Conservation (phyloP, 2,329 filamentous ascomycete genomes). For the Boeremia exigua region DNA sequence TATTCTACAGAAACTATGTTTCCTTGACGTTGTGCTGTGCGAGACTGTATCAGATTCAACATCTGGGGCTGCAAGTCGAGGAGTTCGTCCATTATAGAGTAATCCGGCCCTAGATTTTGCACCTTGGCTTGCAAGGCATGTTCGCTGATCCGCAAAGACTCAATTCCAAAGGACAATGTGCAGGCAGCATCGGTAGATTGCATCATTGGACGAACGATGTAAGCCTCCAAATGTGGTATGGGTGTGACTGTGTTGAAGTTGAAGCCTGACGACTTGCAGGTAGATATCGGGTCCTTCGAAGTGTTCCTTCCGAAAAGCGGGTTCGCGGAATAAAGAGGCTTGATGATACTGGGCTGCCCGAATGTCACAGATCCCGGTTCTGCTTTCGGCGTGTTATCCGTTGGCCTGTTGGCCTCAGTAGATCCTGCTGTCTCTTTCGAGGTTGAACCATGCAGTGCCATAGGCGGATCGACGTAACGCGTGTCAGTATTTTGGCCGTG, state of each 20-base stretch:
- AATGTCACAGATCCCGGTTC: background rate
- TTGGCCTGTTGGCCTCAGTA: background rate
- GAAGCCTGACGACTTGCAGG: background rate
- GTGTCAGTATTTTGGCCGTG: too few species aligned
- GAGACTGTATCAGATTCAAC: constrained; percentile 20
- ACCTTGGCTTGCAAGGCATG: background rate
- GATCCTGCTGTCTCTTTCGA: background rate
- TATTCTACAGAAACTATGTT: constrained; percentile 21
- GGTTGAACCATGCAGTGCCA: background rate
- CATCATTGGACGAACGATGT: background rate
- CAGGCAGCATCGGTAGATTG: background rate
- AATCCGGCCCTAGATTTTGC: background rate
- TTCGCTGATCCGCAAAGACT: background rate
- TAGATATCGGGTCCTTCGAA: background rate
- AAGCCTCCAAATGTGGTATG: constrained; percentile 3
- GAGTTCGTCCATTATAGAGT: constrained; percentile 28
- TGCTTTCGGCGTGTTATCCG: background rate
- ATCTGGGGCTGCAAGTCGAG: constrained; percentile 21
- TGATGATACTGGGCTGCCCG: constrained; percentile 6
- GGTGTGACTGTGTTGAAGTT: background rate
- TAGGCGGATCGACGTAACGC: background rate
- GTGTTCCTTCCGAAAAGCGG: background rate
- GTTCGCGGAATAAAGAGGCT: background rate
- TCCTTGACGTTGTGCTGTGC: constrained; percentile 20
- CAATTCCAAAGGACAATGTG: background rate